A percentile compares a stretch with the other conserved stretches of the same genome.
Conservation (phyloP, 2,329 filamentous ascomycete species). For the Nemania sp. region DNA sequence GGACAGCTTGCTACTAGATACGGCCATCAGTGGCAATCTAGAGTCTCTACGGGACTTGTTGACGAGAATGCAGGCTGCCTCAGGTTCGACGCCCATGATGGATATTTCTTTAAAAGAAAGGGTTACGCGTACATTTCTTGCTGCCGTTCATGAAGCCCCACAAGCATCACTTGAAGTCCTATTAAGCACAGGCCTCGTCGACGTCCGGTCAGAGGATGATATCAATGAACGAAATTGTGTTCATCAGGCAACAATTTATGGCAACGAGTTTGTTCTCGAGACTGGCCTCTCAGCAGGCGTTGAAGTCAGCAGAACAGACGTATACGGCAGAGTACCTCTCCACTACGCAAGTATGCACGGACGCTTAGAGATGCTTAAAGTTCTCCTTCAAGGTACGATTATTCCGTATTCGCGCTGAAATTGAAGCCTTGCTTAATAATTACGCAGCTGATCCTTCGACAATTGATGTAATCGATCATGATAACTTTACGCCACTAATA, state of each 20-base stretch:
- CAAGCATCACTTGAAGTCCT: conserved; percentile 80
- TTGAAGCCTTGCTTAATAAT: conserved; percentile 25
- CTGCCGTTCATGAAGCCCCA: conserved; percentile 87
- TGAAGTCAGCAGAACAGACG: conserved; percentile 83
- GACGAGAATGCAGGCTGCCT: conserved; percentile 71
- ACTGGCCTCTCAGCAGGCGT: conserved; percentile 81
- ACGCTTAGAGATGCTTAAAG: conserved; percentile 82
- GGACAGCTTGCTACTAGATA: conserved; percentile 88
- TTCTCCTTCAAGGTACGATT: conserved; percentile 72
- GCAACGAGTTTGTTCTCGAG: conserved; percentile 80
- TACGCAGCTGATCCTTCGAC: conserved; percentile 74
- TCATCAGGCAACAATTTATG: conserved; percentile 96
- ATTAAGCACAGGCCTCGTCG: conserved; percentile 83
- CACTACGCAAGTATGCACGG: conserved; percentile 98
- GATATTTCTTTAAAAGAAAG: conserved; percentile 74
- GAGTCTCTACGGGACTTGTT: conserved; percentile 84
- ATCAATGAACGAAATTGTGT: conserved; percentile 98
- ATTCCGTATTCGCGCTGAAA: background rate
- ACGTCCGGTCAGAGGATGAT: conserved; percentile 94
- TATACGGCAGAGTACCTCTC: conserved; percentile 91
- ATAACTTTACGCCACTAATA: conserved; percentile 96
- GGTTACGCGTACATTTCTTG: conserved; percentile 89
- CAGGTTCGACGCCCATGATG: conserved; percentile 61
- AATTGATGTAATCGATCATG: conserved; percentile 90
- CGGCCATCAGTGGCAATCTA: conserved; percentile 83